These are phyloP conservation scores for Hericium coralloides DNA, from an alignment of 768 basidiomycete genomes.

Conservation along the genomic window DNA sequence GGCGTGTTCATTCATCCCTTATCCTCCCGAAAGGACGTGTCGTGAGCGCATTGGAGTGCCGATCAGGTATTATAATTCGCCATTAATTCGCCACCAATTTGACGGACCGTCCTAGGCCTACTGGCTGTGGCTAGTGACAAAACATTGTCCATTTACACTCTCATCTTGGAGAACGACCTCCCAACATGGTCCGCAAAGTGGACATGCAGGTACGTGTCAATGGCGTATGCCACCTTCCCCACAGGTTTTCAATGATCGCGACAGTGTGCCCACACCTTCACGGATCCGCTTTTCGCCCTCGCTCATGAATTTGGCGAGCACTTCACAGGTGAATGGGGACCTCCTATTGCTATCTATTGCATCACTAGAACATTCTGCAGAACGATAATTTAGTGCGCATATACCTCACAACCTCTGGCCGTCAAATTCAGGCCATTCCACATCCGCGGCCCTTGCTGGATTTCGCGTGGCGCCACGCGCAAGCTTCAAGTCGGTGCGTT, in stretches of 20 bases:
- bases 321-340: constrained; percentile 36
- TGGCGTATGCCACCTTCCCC: constrained; percentile 31
- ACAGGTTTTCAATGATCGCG: neutral
- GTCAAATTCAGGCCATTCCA: constrained; percentile 54
- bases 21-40: constrained; percentile 44
- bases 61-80: constrained; percentile 45
- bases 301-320: constrained; percentile 62
- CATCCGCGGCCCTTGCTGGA: constrained; percentile 71
- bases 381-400: constrained; percentile 49
- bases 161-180: constrained; percentile 74
- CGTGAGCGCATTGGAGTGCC: constrained; percentile 61
- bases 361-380: constrained; percentile 26
- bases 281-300: constrained; percentile 66
- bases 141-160: constrained; percentile 63
- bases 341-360: neutral
- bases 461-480: constrained; percentile 66
- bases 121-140: constrained; percentile 58
- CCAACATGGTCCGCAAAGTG: constrained; percentile 81
- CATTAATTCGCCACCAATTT: neutral
- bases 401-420: constrained; percentile 66
- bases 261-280: constrained; percentile 37
- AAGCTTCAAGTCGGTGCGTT: constrained; percentile 56
- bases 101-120: constrained; percentile 42
- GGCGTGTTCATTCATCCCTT: constrained; percentile 79
- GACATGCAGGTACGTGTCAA: constrained; percentile 26